Percentiles rank a stretch among this genome's conserved stretches.
Evolutionary conservation across 2,329 filamentous ascomycete genomes (phyloP).

Genomic region (Acrocalymma vagum): DNA sequence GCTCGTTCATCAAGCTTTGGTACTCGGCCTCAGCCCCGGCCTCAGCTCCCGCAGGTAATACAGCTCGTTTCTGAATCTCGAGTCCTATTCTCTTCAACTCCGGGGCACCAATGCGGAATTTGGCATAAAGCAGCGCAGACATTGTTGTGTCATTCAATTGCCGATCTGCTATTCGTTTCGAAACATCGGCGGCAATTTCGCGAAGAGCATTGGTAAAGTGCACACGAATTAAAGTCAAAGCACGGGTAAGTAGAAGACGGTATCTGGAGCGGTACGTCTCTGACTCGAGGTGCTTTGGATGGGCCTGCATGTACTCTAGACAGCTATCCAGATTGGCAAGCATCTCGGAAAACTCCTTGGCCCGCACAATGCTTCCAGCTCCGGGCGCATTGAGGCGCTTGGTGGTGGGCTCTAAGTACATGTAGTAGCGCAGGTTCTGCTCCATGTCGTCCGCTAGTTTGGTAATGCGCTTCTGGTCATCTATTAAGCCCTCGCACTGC

Average conservation of each 20-base stretch:
- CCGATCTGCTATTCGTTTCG: slow-evolving; percentile 70
- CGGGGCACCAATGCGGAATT: slow-evolving; percentile 72
- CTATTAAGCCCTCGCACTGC: slow-evolving; percentile 87
- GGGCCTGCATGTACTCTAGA: slow-evolving; percentile 88
- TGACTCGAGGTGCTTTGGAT: slow-evolving; percentile 86
- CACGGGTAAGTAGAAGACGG: slow-evolving; percentile 77
- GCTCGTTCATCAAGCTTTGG: slow-evolving; percentile 70
- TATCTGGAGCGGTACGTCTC: slow-evolving; percentile 89
- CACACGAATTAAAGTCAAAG: slow-evolving; percentile 71
- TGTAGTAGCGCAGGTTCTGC: slow-evolving; percentile 92
- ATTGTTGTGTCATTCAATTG: slow-evolving; percentile 76
- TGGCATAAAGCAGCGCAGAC: slow-evolving; percentile 75
- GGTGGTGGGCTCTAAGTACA: slow-evolving; percentile 90
- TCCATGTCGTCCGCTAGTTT: slow-evolving; percentile 84
- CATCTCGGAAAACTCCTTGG: slow-evolving; percentile 87
- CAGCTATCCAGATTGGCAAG: slow-evolving; percentile 87
- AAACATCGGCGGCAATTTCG: slow-evolving; percentile 69
- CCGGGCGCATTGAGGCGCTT: slow-evolving; percentile 91
- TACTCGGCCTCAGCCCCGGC: slow-evolving; percentile 69
- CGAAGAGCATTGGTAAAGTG: slow-evolving; percentile 71
- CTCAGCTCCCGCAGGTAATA: slow-evolving; percentile 66
- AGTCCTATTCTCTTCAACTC: slow-evolving; percentile 72
- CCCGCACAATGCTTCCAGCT: slow-evolving; percentile 84
- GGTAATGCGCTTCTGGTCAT: slow-evolving; percentile 81
- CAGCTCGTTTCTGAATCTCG: slow-evolving; percentile 73